phyloP scores from a whole-genome alignment of 495 filamentous ascomycete species.

The Paragyromitra xinjiangensis region DNA sequence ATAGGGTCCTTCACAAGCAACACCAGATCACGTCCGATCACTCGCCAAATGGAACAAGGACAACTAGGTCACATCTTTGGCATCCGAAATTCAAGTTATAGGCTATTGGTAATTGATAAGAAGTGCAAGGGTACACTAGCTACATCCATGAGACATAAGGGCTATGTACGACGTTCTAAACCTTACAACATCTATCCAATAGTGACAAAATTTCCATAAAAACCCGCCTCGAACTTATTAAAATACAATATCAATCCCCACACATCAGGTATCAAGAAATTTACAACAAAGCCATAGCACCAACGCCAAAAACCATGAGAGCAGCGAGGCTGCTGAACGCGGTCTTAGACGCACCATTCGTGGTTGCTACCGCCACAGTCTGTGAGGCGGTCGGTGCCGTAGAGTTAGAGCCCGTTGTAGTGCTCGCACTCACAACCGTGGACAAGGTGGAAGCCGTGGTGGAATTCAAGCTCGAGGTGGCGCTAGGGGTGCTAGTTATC shows the following conservation, averaged over 20 bases:
- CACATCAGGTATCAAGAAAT: not conserved
- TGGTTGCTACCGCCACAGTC: not conserved
- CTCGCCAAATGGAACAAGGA: not conserved
- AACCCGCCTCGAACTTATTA: constrained; percentile 5
- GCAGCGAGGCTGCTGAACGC: constrained; percentile 24
- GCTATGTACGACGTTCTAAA: not conserved
- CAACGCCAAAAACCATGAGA: constrained; percentile 29
- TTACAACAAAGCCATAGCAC: constrained; percentile 32
- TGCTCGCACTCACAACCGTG: not conserved
- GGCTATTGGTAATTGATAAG: not conserved
- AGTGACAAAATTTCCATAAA: not conserved
- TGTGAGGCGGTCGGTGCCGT: not conserved
- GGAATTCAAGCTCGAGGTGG: not conserved
- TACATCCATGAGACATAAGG: constrained; percentile 6
- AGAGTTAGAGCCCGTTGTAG: not conserved
- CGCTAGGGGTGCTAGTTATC: not conserved
- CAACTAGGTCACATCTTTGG: not conserved
- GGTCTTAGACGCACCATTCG: constrained; percentile 4
- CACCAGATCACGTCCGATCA: constrained; percentile 20
- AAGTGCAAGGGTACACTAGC: not conserved
- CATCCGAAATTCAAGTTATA: not conserved
- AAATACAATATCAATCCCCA: constrained; percentile 13
- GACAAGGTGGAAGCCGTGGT: constrained; percentile 9
- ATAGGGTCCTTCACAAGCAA: not conserved
- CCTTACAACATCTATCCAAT: constrained; percentile 17